These are phyloP conservation scores for Microcos paniculata DNA, from an alignment of 345 rosid genomes.

Conservation along the genomic window DNA sequence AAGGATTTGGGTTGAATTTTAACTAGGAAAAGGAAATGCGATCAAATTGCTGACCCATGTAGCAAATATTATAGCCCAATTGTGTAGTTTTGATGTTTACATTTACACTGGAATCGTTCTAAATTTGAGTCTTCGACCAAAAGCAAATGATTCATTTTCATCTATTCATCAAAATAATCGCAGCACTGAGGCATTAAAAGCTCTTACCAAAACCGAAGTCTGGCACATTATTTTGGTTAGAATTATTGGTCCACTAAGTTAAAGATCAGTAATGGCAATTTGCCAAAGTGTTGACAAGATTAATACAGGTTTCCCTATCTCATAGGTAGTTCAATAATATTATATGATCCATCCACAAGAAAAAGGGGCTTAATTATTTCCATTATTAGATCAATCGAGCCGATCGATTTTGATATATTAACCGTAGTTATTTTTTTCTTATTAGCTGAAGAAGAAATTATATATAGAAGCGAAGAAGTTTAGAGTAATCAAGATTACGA, in stretches of 20 bases:
- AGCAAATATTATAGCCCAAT: background rate
- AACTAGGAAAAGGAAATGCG: background rate
- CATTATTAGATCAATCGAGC: background rate
- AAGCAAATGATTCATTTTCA: no score
- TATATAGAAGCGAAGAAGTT: background rate
- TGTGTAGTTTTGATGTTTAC: background rate
- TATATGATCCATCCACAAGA: background rate
- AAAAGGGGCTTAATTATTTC: background rate
- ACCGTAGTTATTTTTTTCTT: background rate
- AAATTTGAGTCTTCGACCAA: no score
- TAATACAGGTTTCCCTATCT: background rate
- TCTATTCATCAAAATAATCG: background rate
- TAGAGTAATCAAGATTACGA: background rate
- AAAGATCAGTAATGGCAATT: background rate
- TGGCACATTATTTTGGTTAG: background rate
- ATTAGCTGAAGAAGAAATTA: background rate
- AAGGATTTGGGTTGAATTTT: no score
- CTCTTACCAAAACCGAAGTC: background rate
- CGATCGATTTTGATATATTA: background rate
- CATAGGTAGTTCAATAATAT: background rate
- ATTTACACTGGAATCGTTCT: background rate
- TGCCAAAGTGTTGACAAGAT: background rate
- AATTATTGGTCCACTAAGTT: conserved; percentile 1
- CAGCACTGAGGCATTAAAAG: background rate
- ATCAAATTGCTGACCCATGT: background rate